Evolutionary conservation across 169 alveolate genomes (phyloP).

Genomic region (Plasmodium ovale): DNA sequence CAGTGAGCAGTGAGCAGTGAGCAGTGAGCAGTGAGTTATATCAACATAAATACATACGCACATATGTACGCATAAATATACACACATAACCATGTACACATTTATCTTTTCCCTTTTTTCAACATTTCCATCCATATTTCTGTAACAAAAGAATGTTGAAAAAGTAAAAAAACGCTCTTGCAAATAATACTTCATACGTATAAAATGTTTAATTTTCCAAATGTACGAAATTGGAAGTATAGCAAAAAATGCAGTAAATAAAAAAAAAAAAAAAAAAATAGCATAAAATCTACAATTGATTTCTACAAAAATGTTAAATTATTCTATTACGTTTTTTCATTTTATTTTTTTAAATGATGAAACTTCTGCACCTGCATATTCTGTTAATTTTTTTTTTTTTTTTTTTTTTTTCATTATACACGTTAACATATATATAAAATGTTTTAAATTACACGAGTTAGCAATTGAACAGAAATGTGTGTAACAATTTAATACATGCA

Average conservation of each 20-base stretch:
- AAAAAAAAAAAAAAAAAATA: conserved; percentile 4
- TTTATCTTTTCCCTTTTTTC: neutral
- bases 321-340: conserved; percentile 25
- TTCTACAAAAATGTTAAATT: conserved; percentile 43
- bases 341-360: conserved; percentile 14
- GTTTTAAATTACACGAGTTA: neutral
- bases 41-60: no score
- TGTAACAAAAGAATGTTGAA: conserved; percentile 17
- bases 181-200: conserved; percentile 25
- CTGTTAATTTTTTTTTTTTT: conserved; percentile 20
- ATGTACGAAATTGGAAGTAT: conserved; percentile 16
- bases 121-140: conserved; percentile 18
- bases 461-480: conserved; percentile 16
- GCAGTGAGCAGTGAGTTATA: no score
- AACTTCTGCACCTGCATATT: conserved; percentile 66
- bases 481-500: conserved; percentile 36
- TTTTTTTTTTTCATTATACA: conserved; percentile 21
- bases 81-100: neutral
- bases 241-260: neutral
- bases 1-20: no score
- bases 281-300: conserved; percentile 25
- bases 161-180: conserved; percentile 5
- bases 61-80: conserved; percentile 2
- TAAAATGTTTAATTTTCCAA: neutral
- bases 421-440: conserved; percentile 3